phyloP scores from a whole-genome alignment of 306 rosid genomes.

The Pterocarpus santalinus region DNA sequence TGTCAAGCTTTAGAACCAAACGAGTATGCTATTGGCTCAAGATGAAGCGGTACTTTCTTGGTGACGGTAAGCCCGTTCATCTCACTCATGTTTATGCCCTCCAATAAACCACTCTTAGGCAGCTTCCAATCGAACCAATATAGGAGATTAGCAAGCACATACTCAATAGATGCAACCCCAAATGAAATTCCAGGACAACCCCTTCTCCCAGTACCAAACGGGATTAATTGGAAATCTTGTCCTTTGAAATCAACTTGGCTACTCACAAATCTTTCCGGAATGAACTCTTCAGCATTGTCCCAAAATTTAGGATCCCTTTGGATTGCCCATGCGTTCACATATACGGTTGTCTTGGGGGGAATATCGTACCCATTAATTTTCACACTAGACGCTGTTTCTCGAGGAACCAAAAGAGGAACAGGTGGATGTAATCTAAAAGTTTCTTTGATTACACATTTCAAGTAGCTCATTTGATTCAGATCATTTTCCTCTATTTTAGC shows the following conservation, averaged over 20 bases:
- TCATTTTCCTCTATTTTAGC: conserved; percentile 42
- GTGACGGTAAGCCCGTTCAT: conserved; percentile 19
- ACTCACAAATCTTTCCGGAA: conserved; percentile 26
- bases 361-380: conserved; percentile 21
- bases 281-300: conserved; percentile 20
- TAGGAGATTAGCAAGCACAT: conserved; percentile 31
- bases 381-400: conserved; percentile 39
- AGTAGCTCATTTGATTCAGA: conserved; percentile 51
- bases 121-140: conserved; percentile 57
- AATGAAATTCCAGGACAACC: conserved; percentile 32
- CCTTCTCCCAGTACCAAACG: conserved; percentile 40
- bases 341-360: conserved; percentile 29
- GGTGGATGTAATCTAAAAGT: conserved; percentile 52
- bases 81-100: conserved; percentile 45
- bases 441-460: conserved; percentile 52
- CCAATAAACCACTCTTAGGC: not conserved
- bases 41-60: conserved; percentile 48
- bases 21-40: not conserved
- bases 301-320: conserved; percentile 39
- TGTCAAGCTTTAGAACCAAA: no score
- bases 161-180: conserved; percentile 8
- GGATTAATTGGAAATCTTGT: not conserved
- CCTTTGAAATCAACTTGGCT: conserved; percentile 17
- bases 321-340: conserved; percentile 45
- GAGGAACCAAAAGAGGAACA: conserved; percentile 43